Evolutionary conservation across 164 flowering plant genomes (phyloP).

Genomic region (Annona squamosa): DNA sequence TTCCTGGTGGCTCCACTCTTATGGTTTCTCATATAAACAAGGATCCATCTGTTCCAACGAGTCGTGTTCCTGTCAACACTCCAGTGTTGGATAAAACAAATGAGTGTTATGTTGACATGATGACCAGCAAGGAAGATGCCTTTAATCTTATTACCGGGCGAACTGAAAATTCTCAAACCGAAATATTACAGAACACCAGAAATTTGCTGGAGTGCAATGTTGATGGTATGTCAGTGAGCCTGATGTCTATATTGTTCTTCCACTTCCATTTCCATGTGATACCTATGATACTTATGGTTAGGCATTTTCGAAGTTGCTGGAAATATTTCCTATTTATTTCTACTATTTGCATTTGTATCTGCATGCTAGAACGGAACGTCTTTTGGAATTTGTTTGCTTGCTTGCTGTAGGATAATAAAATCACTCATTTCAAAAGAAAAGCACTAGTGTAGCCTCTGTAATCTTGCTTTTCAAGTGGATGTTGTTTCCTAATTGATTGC

Average conservation of each 20-base stretch:
- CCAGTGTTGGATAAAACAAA: slow-evolving; percentile 12
- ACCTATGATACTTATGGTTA: not conserved
- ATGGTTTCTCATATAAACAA: slow-evolving; percentile 70
- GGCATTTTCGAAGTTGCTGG: not conserved
- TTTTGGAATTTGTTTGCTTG: not conserved
- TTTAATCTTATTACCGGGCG: slow-evolving; percentile 1
- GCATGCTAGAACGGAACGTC: not conserved
- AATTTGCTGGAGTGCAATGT: slow-evolving; percentile 7
- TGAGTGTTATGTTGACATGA: slow-evolving; percentile 11
- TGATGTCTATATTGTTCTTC: not conserved
- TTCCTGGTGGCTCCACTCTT: slow-evolving; percentile 89
- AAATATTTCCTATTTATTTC: not conserved
- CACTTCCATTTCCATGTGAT: not conserved
- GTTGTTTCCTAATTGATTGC: not conserved
- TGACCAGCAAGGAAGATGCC: slow-evolving; percentile 1
- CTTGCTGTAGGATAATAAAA: not conserved
- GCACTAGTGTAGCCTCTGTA: not conserved
- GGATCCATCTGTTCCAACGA: slow-evolving; percentile 16
- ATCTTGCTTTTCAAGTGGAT: not conserved
- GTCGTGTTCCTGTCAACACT: slow-evolving; percentile 11
- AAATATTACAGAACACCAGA: slow-evolving; percentile 17
- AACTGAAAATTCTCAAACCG: slow-evolving; percentile 15
- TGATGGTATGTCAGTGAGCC: slow-evolving; percentile 10
- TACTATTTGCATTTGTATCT: not conserved
- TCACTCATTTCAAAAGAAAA: not conserved